Percentiles rank a stretch among this genome's conserved stretches.
These are phyloP conservation scores for Penicillium fimorum DNA, from an alignment of 495 filamentous ascomycete species.

Conservation along the genomic window DNA sequence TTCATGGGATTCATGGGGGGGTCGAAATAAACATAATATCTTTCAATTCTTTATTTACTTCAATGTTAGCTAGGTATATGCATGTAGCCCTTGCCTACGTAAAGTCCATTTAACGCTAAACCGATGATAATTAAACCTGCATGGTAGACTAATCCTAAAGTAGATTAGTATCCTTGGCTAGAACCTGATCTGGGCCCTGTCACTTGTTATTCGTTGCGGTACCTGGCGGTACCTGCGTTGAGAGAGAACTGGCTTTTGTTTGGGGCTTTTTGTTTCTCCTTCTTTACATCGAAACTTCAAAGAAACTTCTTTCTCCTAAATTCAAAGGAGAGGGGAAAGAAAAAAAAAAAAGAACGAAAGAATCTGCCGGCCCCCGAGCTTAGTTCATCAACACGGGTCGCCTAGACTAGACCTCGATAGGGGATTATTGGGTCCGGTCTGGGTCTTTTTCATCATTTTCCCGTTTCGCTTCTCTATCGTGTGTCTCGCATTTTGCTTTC, in stretches of 20 bases:
- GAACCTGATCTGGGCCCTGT: slow-evolving; percentile 15
- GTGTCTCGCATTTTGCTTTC: slow-evolving; percentile 1
- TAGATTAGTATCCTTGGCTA: slow-evolving; percentile 12
- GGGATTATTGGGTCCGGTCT: slow-evolving; percentile 26
- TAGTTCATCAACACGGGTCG: slow-evolving; percentile 30
- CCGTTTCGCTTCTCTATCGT: slow-evolving; percentile 15
- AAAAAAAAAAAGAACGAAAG: background rate
- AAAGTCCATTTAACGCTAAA: background rate
- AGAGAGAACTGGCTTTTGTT: background rate
- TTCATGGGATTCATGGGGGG: no score
- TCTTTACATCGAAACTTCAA: background rate
- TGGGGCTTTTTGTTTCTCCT: background rate
- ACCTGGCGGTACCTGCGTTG: slow-evolving; percentile 19
- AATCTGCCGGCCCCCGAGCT: slow-evolving; percentile 10
- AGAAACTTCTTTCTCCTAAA: background rate
- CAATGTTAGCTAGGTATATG: no score
- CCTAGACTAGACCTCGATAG: slow-evolving; percentile 27
- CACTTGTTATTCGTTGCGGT: slow-evolving; percentile 14
- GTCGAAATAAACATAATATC: background rate
- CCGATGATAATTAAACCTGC: slow-evolving; percentile 23
- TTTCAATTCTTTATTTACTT: no score
- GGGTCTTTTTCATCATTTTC: slow-evolving; percentile 22
- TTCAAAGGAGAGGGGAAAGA: background rate
- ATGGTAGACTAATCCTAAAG: slow-evolving; percentile 6
- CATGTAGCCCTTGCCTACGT: background rate